Evolutionary conservation across 352 stramenopile species (phyloP).

Genomic region (Phytophthora pseudosyringae): DNA sequence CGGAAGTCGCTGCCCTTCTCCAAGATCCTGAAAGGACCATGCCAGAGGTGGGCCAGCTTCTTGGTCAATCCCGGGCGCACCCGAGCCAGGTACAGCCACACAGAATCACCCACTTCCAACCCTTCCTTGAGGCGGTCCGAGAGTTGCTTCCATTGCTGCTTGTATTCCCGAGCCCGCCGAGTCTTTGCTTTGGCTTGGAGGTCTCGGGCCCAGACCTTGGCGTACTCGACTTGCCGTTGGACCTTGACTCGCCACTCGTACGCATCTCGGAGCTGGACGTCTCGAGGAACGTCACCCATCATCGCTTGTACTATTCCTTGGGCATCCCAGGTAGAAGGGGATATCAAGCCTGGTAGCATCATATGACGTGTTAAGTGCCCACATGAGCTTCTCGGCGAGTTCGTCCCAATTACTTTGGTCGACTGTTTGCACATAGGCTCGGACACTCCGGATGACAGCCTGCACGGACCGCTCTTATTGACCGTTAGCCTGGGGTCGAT

Average conservation of each 20-base stretch:
- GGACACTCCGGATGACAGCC: conserved; percentile 31
- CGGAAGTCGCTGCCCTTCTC: no score
- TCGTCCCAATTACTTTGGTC: conserved; percentile 43
- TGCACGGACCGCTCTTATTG: conserved; percentile 43
- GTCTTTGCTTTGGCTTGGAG: conserved; percentile 6
- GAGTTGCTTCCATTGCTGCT: neutral
- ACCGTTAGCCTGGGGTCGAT: conserved; percentile 41
- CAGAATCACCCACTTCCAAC: no score
- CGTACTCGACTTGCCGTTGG: conserved; percentile 8
- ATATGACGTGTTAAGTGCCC: no score
- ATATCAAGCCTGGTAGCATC: no score
- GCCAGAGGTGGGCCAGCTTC: no score
- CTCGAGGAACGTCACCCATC: neutral
- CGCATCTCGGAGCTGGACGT: neutral
- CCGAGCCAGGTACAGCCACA: no score
- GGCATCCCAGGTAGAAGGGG: no score
- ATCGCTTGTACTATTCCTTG: no score
- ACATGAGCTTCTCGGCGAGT: conserved; percentile 31
- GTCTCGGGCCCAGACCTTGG: conserved; percentile 4
- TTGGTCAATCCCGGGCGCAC: no score
- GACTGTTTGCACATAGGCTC: no score
- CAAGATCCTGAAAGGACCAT: no score
- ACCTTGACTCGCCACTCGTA: conserved; percentile 13
- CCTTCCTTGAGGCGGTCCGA: conserved; percentile 1
- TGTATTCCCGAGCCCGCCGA: neutral